Evolutionary conservation across 768 basidiomycete species (phyloP).

Genomic region (Mrakia frigida): DNA sequence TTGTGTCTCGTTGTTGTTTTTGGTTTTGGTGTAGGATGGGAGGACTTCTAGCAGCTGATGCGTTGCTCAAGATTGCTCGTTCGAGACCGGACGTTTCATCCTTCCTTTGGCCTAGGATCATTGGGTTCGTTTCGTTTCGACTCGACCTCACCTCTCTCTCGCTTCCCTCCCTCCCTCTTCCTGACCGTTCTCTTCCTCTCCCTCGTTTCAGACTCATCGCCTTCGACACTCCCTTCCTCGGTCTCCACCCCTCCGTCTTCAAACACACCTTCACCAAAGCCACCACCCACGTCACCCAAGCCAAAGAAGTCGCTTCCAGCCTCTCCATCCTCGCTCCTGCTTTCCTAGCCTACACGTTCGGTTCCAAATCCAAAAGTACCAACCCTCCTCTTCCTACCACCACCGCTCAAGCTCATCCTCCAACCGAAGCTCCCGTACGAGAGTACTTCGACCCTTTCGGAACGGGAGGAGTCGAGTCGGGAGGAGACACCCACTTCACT

Average conservation of each 20-base stretch:
- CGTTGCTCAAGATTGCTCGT: constrained; percentile 65
- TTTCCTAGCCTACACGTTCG: constrained; percentile 38
- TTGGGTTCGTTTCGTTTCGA: constrained; percentile 82
- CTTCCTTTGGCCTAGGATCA: constrained; percentile 80
- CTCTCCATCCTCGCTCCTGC: constrained; percentile 55
- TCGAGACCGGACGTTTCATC: constrained; percentile 57
- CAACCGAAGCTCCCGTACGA: not conserved
- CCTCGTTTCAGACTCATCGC: too few relatives aligned
- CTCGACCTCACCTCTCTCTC: constrained; percentile 54
- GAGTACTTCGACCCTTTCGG: constrained; percentile 29
- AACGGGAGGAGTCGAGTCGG: constrained; percentile 5
- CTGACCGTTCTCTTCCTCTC: not conserved
- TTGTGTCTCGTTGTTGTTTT: not conserved
- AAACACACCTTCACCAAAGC: constrained; percentile 75
- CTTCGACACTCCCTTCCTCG: constrained; percentile 66
- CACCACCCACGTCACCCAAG: constrained; percentile 62
- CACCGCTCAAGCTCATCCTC: too few relatives aligned
- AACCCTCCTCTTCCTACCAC: too few relatives aligned
- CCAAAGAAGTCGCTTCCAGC: constrained; percentile 57
- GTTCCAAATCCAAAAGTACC: constrained; percentile 31
- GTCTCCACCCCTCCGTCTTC: constrained; percentile 77
- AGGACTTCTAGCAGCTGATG: constrained; percentile 79
- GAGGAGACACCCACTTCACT: constrained; percentile 26
- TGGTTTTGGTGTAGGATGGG: constrained; percentile 64
- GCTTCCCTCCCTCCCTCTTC: not conserved